A percentile compares a stretch with the other conserved stretches of the same genome.
These are phyloP conservation scores for Macrophomina pseudophaseolina DNA, from an alignment of 2,329 filamentous ascomycete genomes.

Conservation along the genomic window DNA sequence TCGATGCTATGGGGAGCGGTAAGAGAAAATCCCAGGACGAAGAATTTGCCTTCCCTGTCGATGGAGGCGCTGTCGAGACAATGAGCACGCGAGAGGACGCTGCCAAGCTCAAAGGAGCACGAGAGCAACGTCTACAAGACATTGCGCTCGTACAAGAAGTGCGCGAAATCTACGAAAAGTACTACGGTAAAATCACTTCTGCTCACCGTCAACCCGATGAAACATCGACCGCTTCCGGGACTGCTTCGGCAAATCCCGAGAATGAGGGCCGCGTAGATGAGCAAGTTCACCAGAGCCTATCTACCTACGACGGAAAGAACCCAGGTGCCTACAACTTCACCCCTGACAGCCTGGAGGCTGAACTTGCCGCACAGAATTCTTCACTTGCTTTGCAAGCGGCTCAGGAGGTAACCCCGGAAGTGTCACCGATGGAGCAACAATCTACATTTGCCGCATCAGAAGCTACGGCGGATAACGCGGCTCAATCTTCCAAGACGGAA, in stretches of 20 bases:
- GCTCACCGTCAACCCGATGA: slow-evolving; percentile 19
- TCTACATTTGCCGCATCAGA: neutral
- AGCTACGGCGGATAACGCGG: neutral
- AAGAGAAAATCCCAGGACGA: slow-evolving; percentile 25
- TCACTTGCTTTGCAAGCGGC: neutral
- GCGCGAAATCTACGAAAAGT: slow-evolving; percentile 49
- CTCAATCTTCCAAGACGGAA: neutral
- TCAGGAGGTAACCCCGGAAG: neutral
- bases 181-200: slow-evolving; percentile 45
- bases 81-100: slow-evolving; percentile 5
- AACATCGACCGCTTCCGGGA: neutral
- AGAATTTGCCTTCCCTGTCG: slow-evolving; percentile 20
- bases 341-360: slow-evolving; percentile 17
- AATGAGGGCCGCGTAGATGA: slow-evolving; percentile 15
- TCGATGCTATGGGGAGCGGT: slow-evolving; percentile 27
- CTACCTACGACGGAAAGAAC: slow-evolving; percentile 16
- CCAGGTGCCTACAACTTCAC: slow-evolving; percentile 12
- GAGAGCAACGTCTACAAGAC: slow-evolving; percentile 36
- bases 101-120: slow-evolving; percentile 29
- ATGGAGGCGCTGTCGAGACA: slow-evolving; percentile 17
- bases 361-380: neutral
- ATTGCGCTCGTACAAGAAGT: slow-evolving; percentile 45
- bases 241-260: neutral
- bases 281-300: slow-evolving; percentile 17
- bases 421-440: neutral